Base-by-base conservation (phyloP, 345 rosid species). In the Lepidium africanum region DNA sequence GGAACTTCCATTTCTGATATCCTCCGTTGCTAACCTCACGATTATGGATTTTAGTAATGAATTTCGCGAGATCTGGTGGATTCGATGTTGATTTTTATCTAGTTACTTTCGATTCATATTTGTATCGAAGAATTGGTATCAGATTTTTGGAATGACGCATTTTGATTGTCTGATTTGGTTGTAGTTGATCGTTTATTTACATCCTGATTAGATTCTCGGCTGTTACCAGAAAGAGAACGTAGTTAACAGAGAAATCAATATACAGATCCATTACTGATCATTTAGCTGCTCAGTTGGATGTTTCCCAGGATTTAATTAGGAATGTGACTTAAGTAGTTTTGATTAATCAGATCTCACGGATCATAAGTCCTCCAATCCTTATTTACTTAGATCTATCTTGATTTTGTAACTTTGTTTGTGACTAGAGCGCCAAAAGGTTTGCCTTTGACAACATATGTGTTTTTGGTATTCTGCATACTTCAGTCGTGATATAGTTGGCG, bases 41-140 rank as follows among this genome's bases (percentile, higher is more conserved):
- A 25, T 56, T 64, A 5, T 51, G 19, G 48, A 50, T 42, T 59
- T 59, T 21, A 9, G 40, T 62, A 16, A 37, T 38, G 35, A 47
- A 16, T 37, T 63, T 65, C 70, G 49, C 71, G 66, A 69, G 84
- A 68, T 79, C 82, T 74, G 55, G 49, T 33, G 14, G 9, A 56
- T 27, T 48, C 0, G 50, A 17, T 65, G 52, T 15, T 37, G 46
- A 13, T 30, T 13, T 10, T 5, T 30, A 25, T 21, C 2, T 21
- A 2, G 27, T 25, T 25, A 25, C 27, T 25, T 25, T 25, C 27
- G 33, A 30, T 63, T 72, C 65, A 10, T 56, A 10, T 57, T 16
- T 13, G 17, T 61, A 7, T 57, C 58, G 38, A 45, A 19, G 48
- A 60, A 25, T 67, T 59, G 36, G 30, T 16, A 16, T 70, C 33